Conservation (phyloP, 805 yeast genomes). For the Phaffomyces antillensis region DNA sequence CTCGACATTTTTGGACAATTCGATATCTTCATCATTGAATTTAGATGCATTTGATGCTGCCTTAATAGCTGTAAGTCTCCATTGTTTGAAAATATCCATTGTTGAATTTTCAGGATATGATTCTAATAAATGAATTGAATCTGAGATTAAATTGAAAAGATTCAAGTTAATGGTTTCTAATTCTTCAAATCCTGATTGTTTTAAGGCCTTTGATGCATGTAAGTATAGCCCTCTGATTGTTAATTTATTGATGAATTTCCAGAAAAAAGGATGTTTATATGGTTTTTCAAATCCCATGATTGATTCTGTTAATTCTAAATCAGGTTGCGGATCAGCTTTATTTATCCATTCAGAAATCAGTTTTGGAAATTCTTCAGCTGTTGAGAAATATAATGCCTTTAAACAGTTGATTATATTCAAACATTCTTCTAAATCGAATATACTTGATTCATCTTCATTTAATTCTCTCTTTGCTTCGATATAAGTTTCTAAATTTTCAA, state of each 20-base stretch:
- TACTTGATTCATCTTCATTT: slow-evolving; percentile 23
- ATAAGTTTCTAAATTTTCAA: slow-evolving; percentile 27
- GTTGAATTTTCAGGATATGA: slow-evolving; percentile 29
- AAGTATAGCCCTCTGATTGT: slow-evolving; percentile 54
- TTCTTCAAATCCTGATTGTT: slow-evolving; percentile 35
- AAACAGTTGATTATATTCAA: slow-evolving; percentile 51
- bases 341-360: slow-evolving; percentile 58
- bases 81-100: slow-evolving; percentile 26
- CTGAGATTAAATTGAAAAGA: slow-evolving; percentile 28
- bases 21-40: slow-evolving; percentile 13
- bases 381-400: slow-evolving; percentile 41
- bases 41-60: slow-evolving; percentile 20
- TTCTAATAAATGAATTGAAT: slow-evolving; percentile 26
- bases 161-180: slow-evolving; percentile 19
- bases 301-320: slow-evolving; percentile 39
- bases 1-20: slow-evolving; percentile 22
- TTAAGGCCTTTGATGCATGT: slow-evolving; percentile 45
- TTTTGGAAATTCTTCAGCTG: slow-evolving; percentile 29
- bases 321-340: slow-evolving; percentile 62
- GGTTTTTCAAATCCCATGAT: slow-evolving; percentile 38
- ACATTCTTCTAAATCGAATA: slow-evolving; percentile 36
- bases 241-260: slow-evolving; percentile 54
- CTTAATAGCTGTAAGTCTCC: slow-evolving; percentile 27
- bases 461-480: slow-evolving; percentile 27
- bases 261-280: slow-evolving; percentile 46